Conservation (phyloP, 768 basidiomycete genomes). For the Scleroderma bovista region DNA sequence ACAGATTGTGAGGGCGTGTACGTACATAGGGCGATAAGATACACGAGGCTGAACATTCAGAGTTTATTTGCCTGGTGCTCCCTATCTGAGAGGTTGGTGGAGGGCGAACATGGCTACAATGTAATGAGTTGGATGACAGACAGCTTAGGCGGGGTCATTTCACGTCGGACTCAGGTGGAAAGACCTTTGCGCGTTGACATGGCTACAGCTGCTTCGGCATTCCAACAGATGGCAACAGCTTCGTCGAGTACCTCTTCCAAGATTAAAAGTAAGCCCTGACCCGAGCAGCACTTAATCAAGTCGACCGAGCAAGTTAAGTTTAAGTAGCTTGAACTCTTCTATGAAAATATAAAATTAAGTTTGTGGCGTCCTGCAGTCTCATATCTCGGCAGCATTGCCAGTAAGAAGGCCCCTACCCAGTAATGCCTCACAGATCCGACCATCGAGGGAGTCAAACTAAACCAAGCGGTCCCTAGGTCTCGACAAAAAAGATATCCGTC, state of each 20-base stretch:
- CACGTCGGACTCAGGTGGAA: background rate
- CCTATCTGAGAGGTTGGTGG: no score
- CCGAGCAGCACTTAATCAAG: background rate
- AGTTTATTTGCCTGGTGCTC: no score
- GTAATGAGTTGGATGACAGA: no score
- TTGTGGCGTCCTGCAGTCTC: background rate
- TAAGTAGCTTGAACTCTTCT: background rate
- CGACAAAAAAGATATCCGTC: background rate
- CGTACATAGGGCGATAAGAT: slow-evolving; percentile 10
- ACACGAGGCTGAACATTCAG: slow-evolving; percentile 8
- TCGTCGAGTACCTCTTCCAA: background rate
- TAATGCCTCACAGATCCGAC: no score
- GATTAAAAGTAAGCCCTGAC: background rate
- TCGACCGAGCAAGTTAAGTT: slow-evolving; percentile 1
- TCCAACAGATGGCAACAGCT: background rate
- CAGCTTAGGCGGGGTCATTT: slow-evolving; percentile 1
- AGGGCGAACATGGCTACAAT: no score
- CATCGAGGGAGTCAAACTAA: no score
- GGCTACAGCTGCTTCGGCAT: slow-evolving; percentile 5
- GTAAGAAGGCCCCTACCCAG: background rate
- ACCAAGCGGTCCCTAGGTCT: background rate
- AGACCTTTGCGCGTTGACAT: slow-evolving; percentile 13
- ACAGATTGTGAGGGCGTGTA: background rate
- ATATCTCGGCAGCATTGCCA: background rate
- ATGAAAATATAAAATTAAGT: background rate